Base-by-base conservation (phyloP, 1,139 yeast species). In the Insectozyma bohioensis region DNA sequence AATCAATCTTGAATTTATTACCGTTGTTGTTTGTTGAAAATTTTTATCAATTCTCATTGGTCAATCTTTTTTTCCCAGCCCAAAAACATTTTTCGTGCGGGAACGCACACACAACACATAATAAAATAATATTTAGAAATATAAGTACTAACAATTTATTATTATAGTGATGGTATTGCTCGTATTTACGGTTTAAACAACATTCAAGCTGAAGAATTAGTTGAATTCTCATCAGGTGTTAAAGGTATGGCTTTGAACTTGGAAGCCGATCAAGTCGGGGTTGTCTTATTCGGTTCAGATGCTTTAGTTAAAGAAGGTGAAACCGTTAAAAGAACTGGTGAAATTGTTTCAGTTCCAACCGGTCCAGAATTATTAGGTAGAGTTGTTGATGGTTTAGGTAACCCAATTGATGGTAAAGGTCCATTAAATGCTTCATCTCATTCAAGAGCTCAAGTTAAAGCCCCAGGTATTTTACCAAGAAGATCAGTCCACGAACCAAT, bases 161-260 rank as follows among this genome's bases (percentile, higher is more conserved):
- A 16, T 12, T 37, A 29, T 59, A 82, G 97, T 83, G 99, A 94
- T 74, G 99, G 99, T 90, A 92, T 92, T 67, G 99, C 98, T 68
- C 95, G 98, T 82, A 96, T 92, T 61, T 92, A 86, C 75, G 99
- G 99, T 74, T 80, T 94, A 62, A 92, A 90, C 94, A 94, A 94
- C 82, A 84, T 90, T 71, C 97, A 92, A 80, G 98, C 98, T 63
- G 98, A 92, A 78, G 99, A 94, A 77, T 82, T 94, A 71, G 97
- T 94, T 60, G 98, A 94, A 76, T 94, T 94, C 78, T 78, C 97
- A 45, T 88, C 98, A 43, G 98, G 99, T 79, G 97, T 92, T 61
- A 88, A 90, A 77, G 99, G 98, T 85, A 94, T 94, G 99, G 98
- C 98, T 62, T 81, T 94, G 68, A 94, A 94, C 84, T 85, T 94